A percentile compares a stretch with the other conserved stretches of the same genome.
Evolutionary conservation across 768 basidiomycete genomes (phyloP).

Genomic region (Suillus variegatus): DNA sequence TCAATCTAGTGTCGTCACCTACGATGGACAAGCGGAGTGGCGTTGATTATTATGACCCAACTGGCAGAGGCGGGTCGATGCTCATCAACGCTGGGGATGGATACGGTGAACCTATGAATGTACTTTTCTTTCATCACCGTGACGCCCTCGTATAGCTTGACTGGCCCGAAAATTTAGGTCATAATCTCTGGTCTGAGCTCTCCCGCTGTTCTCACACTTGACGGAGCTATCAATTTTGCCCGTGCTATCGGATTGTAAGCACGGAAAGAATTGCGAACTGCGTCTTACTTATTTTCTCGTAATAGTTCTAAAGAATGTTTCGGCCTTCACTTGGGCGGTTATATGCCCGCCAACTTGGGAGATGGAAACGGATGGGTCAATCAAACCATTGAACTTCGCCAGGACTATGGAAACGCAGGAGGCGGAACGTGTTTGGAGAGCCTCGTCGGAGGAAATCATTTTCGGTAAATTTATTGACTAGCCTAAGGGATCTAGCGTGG

Average conservation of each 20-base stretch:
- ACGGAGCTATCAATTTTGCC: slow-evolving; percentile 60
- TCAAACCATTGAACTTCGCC: slow-evolving; percentile 45
- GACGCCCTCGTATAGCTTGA: not conserved
- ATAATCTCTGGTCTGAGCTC: slow-evolving; percentile 70
- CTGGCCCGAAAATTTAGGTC: slow-evolving; percentile 35
- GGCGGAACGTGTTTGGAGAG: slow-evolving; percentile 49
- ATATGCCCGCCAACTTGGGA: slow-evolving; percentile 45
- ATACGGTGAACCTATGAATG: slow-evolving; percentile 49
- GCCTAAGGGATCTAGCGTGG: not conserved
- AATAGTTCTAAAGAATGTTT: slow-evolving; percentile 43
- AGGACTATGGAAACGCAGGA: slow-evolving; percentile 38
- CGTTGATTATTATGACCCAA: slow-evolving; percentile 38
- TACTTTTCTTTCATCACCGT: slow-evolving; percentile 15
- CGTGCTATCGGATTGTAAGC: slow-evolving; percentile 64
- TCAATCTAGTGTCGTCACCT: no score
- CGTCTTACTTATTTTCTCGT: slow-evolving; percentile 9
- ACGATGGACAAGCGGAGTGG: not conserved
- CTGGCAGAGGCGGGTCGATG: slow-evolving; percentile 42
- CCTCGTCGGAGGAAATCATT: slow-evolving; percentile 49
- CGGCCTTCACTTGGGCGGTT: slow-evolving; percentile 34
- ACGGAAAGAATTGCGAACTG: not conserved
- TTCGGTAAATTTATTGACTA: slow-evolving; percentile 33
- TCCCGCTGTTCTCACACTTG: slow-evolving; percentile 52
- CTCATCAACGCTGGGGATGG: slow-evolving; percentile 39
- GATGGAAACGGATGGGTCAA: slow-evolving; percentile 47